Percentiles rank a stretch among this genome's conserved stretches.
Evolutionary conservation across 768 basidiomycete genomes (phyloP).

Genomic region (Termitomyces sp.): DNA sequence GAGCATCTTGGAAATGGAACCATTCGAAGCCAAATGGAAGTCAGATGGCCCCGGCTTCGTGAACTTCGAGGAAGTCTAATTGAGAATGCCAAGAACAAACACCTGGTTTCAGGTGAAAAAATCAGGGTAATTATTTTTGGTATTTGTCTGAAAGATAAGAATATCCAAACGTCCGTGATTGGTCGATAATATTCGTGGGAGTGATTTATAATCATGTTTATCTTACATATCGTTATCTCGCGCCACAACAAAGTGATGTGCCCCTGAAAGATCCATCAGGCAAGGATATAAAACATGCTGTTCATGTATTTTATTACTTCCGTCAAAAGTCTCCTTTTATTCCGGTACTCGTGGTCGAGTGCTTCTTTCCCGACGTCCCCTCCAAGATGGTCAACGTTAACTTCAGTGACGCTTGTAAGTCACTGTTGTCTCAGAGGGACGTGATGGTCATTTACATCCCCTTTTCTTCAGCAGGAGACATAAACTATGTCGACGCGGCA

Average conservation of each 20-base stretch:
- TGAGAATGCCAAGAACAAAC: neutral
- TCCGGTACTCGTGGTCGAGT: neutral
- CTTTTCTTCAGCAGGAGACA: conserved; percentile 27
- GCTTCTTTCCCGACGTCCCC: neutral
- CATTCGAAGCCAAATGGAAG: neutral
- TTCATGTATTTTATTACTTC: neutral
- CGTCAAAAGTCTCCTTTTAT: neutral
- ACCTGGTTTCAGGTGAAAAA: neutral
- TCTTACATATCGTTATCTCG: conserved; percentile 1
- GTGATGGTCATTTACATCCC: neutral
- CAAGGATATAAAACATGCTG: conserved; percentile 7
- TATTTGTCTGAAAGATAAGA: conserved; percentile 7
- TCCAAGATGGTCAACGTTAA: conserved; percentile 26
- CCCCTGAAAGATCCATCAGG: conserved; percentile 3
- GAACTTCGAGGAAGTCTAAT: neutral
- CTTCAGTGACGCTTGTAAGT: conserved; percentile 22
- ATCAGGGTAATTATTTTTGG: neutral
- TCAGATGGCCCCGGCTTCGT: neutral
- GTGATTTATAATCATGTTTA: conserved; percentile 2
- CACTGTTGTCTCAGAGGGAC: no score
- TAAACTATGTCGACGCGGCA: conserved; percentile 23
- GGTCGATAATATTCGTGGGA: conserved; percentile 11
- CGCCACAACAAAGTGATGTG: conserved; percentile 2
- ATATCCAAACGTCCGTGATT: neutral
- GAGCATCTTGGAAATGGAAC: neutral